Evolutionary conservation across 2,329 filamentous ascomycete genomes (phyloP).

Genomic region (Aspergillaceae sp.): DNA sequence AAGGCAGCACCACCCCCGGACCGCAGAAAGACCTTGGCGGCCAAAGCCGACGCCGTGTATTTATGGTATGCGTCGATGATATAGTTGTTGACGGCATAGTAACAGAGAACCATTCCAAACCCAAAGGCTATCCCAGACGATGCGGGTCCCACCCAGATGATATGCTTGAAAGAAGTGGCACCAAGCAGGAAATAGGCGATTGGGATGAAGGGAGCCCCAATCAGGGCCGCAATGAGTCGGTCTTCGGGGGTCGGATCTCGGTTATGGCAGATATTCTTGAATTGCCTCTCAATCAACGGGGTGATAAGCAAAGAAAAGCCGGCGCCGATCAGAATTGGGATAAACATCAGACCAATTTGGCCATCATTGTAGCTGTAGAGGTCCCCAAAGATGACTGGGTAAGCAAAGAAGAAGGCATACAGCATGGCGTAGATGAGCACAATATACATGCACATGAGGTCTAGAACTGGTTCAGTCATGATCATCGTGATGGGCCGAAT

Average conservation of each 20-base stretch:
- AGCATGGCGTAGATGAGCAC: constrained; percentile 45
- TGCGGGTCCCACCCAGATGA: constrained; percentile 47
- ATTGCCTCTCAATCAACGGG: constrained; percentile 61
- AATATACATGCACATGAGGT: constrained; percentile 64
- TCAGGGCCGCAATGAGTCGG: constrained; percentile 67
- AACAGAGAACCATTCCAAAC: constrained; percentile 73
- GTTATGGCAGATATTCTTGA: constrained; percentile 51
- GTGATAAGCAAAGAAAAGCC: constrained; percentile 23
- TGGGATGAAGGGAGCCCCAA: constrained; percentile 59
- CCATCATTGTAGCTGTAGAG: constrained; percentile 47
- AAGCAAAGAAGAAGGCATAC: constrained; percentile 39
- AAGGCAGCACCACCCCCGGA: constrained; percentile 60
- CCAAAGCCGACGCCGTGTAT: constrained; percentile 37
- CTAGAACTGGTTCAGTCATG: constrained; percentile 44
- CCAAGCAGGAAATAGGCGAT: constrained; percentile 55
- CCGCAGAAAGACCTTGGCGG: constrained; percentile 40
- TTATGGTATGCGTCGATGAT: constrained; percentile 54
- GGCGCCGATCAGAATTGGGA: constrained; percentile 26
- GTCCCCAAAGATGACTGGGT: constrained; percentile 61
- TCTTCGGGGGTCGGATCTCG: constrained; percentile 64
- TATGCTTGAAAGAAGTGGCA: constrained; percentile 52
- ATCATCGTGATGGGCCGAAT: constrained; percentile 71
- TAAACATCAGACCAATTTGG: constrained; percentile 37
- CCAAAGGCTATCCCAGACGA: constrained; percentile 58
- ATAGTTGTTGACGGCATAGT: constrained; percentile 66